Base-by-base conservation (phyloP, 768 basidiomycete genomes). In the Podaxis carcinomalis region DNA sequence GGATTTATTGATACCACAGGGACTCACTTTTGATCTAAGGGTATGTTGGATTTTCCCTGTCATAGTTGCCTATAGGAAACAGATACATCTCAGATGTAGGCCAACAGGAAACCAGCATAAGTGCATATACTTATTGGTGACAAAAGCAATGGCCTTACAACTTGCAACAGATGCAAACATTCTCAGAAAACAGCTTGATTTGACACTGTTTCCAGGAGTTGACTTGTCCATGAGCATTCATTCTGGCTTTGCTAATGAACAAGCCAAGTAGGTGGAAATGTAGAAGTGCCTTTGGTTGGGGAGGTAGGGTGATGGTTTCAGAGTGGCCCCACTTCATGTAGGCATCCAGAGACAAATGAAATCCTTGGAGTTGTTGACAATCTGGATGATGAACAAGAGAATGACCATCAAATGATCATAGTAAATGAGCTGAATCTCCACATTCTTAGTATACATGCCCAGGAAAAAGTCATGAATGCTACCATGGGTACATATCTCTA, bases 121-220 rank as follows among this genome's bases (percentile, higher is more conserved):
- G 28, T 1, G 6, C 4, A 21, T 27, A 25, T 14, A 44, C 46
- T 53, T 6, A 52, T 6, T 13, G 49, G 32, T 13, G 46, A 40
- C 5, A n/a, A n/a, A 27, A 81, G 78, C 50, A 63, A 74, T n/a
- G 63, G 80, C 1, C n/a, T n/a, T n/a, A n/a, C n/a, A n/a, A n/a
- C 28, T 75, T 1, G 51, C 79, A 35, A 80, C 79, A 1, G 79
- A 81, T 63, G 68, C 64, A 4, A 69, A 76, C 42, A 64, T 78
- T 54, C 62, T 71, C 64, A 69, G 75, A 13, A 62, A 61, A 14
- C 62, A 62, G 4, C 68, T 81, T 25, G 68, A 77, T 56, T 53
- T 74, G 3, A 70, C 70, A 2, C 59, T 80, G 7, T 83, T 82
- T 71, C 80, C 81, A n/a, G 80, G 79, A 1, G 49, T 83, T 23